Evolutionary conservation across 345 rosid species (phyloP), one percentile per base, ranked within the genome.

Genomic region (Salix suchowensis): DNA sequence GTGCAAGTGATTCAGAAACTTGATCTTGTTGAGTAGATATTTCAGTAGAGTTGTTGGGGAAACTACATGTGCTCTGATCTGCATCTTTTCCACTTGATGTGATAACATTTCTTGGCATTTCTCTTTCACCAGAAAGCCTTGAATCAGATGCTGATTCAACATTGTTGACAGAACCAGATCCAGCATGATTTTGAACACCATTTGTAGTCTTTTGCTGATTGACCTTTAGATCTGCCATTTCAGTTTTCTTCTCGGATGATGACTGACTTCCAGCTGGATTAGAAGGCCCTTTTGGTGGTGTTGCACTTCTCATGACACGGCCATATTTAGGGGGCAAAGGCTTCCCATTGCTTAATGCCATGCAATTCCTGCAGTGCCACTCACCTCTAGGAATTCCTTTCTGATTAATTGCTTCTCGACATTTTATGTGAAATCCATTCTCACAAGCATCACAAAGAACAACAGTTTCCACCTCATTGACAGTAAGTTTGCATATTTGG

Each of bases 291-390:
- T 92, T 96, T 19, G 91, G 65, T 68, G 86, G 65, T 77, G 79
- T 85, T n/a, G 77, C 62, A 68, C 87, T 86, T 81, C 93, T 87
- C 96, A 90, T 81, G 68, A 89, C 89, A 80, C 97, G 93, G 12
- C 99, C 99, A 82, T 93, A 91, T 76, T 89, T 86, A 74, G 97
- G 98, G 40, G 97, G 94, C 81, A 91, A 87, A 71, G 97, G 93
- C 85, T 93, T 96, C 42, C 99, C 95, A 65, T 82, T 88, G 82
- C 87, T 85, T 79, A 86, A 75, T 70, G 87, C 81, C 80, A 88
- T 81, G 84, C 97, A 96, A 77, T 82, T 93, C 74, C 86, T 74
- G 86, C 99, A 96, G 84, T 93, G 94, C 98, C 99, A 93, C 82
- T 96, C 99, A 34, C 87, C 88, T 80, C 89, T 90, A 48, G 96